Evolutionary conservation across 768 basidiomycete species (phyloP), one percentile per base, ranked within the genome.

Genomic region (Rhodocollybia butyracea): DNA sequence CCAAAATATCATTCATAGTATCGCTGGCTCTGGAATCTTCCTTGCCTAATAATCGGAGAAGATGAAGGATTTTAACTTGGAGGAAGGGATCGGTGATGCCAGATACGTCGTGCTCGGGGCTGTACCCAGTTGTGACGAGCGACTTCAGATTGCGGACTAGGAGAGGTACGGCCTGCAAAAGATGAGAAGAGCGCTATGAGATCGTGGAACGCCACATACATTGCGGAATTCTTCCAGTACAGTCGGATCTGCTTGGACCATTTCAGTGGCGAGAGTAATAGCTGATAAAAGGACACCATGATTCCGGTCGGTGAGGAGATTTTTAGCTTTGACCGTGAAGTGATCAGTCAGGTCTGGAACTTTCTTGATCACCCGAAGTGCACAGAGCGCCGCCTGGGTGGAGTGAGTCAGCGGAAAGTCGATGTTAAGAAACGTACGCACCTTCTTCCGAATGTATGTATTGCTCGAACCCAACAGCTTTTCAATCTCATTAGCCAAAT

Each of bases 391-490:
- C 51, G 97, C 95, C 95, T 98, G 57, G 7, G 38, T 39, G 2
- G 56, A 55, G 57, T 51, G 43, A 56, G 22, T 22, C 26, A 38
- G 30, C 46, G 54, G 32, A 56, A 50, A 43, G 30, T 24, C 13
- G 56, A 22, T 26, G 7, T 34, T 48, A 48, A 31, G 26, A 58
- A 50, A 30, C 24, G 21, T 7, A 63, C 77, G 54, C 57, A 91
- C 96, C 87, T 99, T 99, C 75, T 98, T 98, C 54, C 97, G 89
- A 61, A 99, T 98, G 71, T 99, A 99, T 4, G 96, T 93, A 66
- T 99, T 99, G 60, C 93, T 95, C 32, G 94, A 96, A 10, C 97
- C 97, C 53, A 99, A 76, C 3, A 98, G 78, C 72, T 98, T 98
- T 74, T 98, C 95, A 61, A 99, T 91, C 76, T 98, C 97, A 64